Evolutionary conservation across 495 filamentous ascomycete species (phyloP), one percentile per base, ranked within the genome.

Genomic region (Penicillium salamii): DNA sequence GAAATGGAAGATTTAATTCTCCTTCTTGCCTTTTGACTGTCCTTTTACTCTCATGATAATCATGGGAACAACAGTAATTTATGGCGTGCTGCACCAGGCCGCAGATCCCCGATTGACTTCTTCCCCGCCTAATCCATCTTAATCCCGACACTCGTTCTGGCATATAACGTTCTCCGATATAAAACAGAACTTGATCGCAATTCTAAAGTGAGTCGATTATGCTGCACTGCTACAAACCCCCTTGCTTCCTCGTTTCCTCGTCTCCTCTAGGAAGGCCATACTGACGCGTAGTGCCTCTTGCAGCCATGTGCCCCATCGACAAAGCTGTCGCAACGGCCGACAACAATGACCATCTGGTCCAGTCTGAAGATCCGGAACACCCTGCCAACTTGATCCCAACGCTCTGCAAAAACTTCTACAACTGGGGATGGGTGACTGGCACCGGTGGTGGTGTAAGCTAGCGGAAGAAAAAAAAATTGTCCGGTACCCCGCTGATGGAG

Each of bases 371-470:
- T 42, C 84, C 86, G 7, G 69, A 90, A 49, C 95, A 97, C 67
- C 93, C 93, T 14, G 90, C 92, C 45, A 97, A 98, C 70, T 75
- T 92, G 46, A 97, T 98, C 53, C 91, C 90, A 43, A 82, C 84
- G 32, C 79, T 98, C 38, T 98, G 93, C 74, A 85, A 86, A 55
- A 90, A 88, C 59, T 98, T 98, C 71, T 97, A 96, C 78, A 88
- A 79, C 19, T 78, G 90, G 58, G 95, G 93, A 33, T 98, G 93
- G 93, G 93, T 97, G 14, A 96, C 93, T 31, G 93, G 93, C 34
- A 98, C 93, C 12, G 93, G 93, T 48, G 93, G 93, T 45, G 95
- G 93, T 45, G 71, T 75, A 65, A 63, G 70, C 57, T 42, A 47
- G 48, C 41, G 45, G 19, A 54, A 41, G 43, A 42, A 28, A 42